Evolutionary conservation across 2,329 filamentous ascomycete species (phyloP).

Genomic region (Alternaria rosae): DNA sequence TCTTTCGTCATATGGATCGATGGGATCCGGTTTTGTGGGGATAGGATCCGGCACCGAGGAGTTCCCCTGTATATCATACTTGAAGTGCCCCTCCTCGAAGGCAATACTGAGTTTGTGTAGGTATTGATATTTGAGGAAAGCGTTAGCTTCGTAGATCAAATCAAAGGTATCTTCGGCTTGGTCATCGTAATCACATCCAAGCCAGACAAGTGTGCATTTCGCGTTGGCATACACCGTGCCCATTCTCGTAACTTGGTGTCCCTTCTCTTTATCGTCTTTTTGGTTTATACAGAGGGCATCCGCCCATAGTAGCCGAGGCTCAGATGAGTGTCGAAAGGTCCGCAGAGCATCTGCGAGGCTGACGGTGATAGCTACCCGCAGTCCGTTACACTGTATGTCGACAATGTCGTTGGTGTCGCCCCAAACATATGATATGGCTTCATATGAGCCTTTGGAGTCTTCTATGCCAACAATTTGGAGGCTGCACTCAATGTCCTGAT

Average conservation of each 20-base stretch:
- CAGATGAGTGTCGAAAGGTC: not conserved
- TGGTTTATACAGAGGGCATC: not conserved
- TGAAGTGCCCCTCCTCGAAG: fast-evolving
- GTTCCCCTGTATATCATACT: no score
- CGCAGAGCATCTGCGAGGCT: not conserved
- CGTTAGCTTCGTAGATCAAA: not conserved
- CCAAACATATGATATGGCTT: not conserved
- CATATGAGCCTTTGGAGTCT: not conserved
- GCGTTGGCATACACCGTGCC: not conserved
- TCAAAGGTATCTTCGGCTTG: not conserved
- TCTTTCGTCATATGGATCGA: fast-evolving
- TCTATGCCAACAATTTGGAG: not conserved
- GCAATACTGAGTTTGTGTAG: no score
- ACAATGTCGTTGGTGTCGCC: not conserved
- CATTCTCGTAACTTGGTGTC: not conserved
- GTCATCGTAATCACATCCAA: not conserved
- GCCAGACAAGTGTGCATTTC: not conserved
- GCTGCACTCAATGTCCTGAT: not conserved
- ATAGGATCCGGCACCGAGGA: no score
- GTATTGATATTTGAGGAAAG: no score
- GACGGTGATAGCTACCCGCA: fast-evolving
- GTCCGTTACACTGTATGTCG: not conserved
- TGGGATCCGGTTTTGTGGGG: not conserved
- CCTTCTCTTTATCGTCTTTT: not conserved
- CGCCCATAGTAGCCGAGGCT: not conserved